These are phyloP conservation scores for Fusarium pseudocircinatum DNA, from an alignment of 2,329 filamentous ascomycete species.

Conservation along the genomic window DNA sequence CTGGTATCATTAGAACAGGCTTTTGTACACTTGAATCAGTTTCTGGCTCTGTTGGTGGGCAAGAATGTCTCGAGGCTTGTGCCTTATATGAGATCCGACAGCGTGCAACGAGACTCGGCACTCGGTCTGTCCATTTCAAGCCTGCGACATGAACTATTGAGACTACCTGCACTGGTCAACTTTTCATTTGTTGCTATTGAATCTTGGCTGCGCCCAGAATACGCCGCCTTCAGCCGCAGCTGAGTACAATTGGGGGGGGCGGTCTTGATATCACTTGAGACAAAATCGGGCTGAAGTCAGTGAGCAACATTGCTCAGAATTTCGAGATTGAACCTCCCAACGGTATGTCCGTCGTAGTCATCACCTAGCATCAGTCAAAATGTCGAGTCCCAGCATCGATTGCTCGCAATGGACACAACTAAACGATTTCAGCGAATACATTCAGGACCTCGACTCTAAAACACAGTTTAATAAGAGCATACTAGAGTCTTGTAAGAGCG, in stretches of 20 bases:
- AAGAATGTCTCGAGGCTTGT: neutral
- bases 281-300: neutral
- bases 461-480: neutral
- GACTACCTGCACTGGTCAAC: neutral
- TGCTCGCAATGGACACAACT: slow-evolving; percentile 7
- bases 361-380: neutral
- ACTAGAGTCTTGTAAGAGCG: slow-evolving; percentile 4
- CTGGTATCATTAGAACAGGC: neutral
- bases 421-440: slow-evolving; percentile 18
- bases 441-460: neutral
- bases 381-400: neutral
- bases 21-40: neutral
- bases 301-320: neutral
- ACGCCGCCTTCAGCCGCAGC: neutral
- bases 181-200: neutral
- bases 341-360: no score
- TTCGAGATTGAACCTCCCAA: neutral
- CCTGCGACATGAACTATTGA: neutral
- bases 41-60: neutral
- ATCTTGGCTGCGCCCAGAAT: neutral
- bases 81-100: neutral
- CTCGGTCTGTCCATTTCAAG: neutral
- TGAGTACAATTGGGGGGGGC: neutral
- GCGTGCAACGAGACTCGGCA: neutral
- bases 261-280: neutral